phyloP scores from a whole-genome alignment of 345 rosid species.

The Lepidium sativum region DNA sequence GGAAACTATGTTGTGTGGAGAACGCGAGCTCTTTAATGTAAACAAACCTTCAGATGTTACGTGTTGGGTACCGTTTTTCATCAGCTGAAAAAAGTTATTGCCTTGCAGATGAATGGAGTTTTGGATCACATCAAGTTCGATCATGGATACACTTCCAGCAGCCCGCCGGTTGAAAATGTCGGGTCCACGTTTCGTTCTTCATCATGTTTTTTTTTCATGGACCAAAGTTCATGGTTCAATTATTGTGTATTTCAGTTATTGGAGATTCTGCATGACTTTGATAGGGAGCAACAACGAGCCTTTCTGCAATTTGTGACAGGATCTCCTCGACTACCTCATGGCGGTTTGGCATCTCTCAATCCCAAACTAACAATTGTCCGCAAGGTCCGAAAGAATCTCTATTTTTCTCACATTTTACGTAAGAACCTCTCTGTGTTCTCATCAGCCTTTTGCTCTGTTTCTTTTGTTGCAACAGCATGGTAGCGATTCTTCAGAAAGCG shows the following conservation, averaged over 20 bases:
- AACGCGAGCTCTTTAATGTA: slow-evolving; percentile 65
- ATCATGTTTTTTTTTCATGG: not conserved
- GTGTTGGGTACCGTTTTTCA: not conserved
- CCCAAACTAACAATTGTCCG: slow-evolving; percentile 92
- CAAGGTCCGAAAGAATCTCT: slow-evolving; percentile 43
- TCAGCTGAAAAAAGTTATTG: not conserved
- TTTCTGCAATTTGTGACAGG: slow-evolving; percentile 95
- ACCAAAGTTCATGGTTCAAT: slow-evolving; percentile 5
- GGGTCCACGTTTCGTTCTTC: not conserved
- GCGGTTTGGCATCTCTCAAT: slow-evolving; percentile 80
- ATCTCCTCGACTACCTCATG: slow-evolving; percentile 89
- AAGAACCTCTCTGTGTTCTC: not conserved
- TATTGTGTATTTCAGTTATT: slow-evolving; percentile 46
- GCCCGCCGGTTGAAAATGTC: slow-evolving; percentile 70
- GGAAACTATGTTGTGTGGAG: slow-evolving; percentile 83
- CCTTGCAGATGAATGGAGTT: slow-evolving; percentile 59
- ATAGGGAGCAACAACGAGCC: slow-evolving; percentile 51
- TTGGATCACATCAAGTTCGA: slow-evolving; percentile 91
- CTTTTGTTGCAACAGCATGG: slow-evolving; percentile 46
- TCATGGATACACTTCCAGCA: slow-evolving; percentile 98
- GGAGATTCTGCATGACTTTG: slow-evolving; percentile 68
- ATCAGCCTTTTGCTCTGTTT: not conserved
- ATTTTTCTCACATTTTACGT: not conserved
- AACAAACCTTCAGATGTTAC: slow-evolving; percentile 8
- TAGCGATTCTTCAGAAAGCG: slow-evolving; percentile 55